Evolutionary conservation across 1,284 basidiomycete species (phyloP).

Genomic region (Boletus smithii): DNA sequence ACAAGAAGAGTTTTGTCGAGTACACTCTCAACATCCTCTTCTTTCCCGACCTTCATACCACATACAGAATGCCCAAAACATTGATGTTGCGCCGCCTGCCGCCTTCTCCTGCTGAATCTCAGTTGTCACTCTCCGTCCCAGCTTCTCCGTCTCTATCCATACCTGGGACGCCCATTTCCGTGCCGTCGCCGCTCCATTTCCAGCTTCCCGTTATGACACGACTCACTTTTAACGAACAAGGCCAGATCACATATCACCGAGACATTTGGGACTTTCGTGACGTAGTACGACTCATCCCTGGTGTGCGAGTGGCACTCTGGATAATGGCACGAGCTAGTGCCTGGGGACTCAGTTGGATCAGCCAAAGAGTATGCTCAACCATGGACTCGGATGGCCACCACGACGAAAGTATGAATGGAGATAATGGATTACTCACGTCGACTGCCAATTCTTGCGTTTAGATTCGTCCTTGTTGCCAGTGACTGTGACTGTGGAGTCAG

Average conservation of each 20-base stretch:
- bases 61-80: slow-evolving; percentile 22
- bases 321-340: slow-evolving; percentile 58
- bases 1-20: slow-evolving; percentile 66
- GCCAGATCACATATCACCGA: slow-evolving; percentile 66
- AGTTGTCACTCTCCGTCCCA: slow-evolving; percentile 22
- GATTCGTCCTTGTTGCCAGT: not conserved
- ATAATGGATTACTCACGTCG: slow-evolving; percentile 18
- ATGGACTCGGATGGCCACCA: slow-evolving; percentile 2
- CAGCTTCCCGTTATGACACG: slow-evolving; percentile 64
- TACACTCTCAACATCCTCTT: slow-evolving; percentile 59
- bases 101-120: slow-evolving; percentile 32
- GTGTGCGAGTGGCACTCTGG: slow-evolving; percentile 63
- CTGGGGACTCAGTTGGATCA: slow-evolving; percentile 46
- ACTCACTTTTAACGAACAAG: slow-evolving; percentile 72
- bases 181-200: slow-evolving; percentile 70
- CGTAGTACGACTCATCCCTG: slow-evolving; percentile 64
- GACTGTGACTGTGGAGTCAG: not conserved
- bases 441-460: slow-evolving; percentile 10
- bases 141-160: slow-evolving; percentile 46
- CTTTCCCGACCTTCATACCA: slow-evolving; percentile 44
- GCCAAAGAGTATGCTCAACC: slow-evolving; percentile 18
- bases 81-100: slow-evolving; percentile 36
- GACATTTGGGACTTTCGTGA: slow-evolving; percentile 76
- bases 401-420: slow-evolving; percentile 2
- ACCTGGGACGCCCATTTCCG: slow-evolving; percentile 49